Evolutionary conservation across 176 grass and related monocot species (phyloP), one percentile per base, ranked within the genome.

Genomic region (Oryza nivara): DNA sequence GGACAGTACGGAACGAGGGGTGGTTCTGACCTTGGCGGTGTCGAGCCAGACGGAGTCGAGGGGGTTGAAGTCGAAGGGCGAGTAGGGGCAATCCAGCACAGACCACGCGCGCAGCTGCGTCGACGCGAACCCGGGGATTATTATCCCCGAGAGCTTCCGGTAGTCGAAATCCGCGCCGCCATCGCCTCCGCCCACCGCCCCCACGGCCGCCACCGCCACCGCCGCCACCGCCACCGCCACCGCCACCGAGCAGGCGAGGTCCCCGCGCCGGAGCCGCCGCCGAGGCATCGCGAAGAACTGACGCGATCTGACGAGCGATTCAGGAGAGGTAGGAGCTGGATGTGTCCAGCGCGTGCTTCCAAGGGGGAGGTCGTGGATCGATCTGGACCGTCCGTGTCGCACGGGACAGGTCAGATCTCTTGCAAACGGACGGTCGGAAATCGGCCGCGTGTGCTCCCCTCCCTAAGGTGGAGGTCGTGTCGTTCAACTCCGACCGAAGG

Each of bases 51-150:
- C 92, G 82, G 91, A 87, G 82, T 98, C 96, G 43, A 95, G 92
- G 9, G 96, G 92, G 78, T 98, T 95, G 91, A 98, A 98, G 79
- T 98, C 92, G 87, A 98, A 94, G 3, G 96, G 92, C 19, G 96
- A 95, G 80, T 90, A 98, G 25, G 96, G 96, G 89, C 96, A 98
- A 52, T 98, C 92, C 20, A 95, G 92, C 54, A 98, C 92, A n/a
- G 96, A 95, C 96, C 96, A 98, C 68, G 96, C 96, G 72, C 96
- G 87, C 75, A 98, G 91, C 92, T 98, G 91, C 84, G 96, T 95
- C 47, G 96, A 95, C 72, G 96, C 96, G 83, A 92, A 98, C 23
- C 92, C 96, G 14, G 96, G 95, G 83, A 98, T 98, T 65, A 98
- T 98, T 11, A 98, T 94, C 76, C 96, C 96, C 56, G 96, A 98